A percentile compares a stretch with the other conserved stretches of the same genome.
Evolutionary conservation across 2,329 filamentous ascomycete species (phyloP).

Genomic region (Fusarium clavum): DNA sequence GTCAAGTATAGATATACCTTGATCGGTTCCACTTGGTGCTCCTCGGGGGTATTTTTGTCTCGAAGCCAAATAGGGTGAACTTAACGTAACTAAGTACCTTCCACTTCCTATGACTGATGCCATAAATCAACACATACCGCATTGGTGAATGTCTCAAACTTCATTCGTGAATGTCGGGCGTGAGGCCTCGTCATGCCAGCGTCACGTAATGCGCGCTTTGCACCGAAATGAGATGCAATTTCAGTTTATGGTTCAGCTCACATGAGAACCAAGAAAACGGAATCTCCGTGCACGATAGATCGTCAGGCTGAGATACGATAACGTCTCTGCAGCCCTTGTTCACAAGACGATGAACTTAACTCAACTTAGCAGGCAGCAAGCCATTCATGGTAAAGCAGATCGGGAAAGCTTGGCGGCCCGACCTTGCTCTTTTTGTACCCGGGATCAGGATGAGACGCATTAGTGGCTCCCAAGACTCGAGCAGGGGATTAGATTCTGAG

Average conservation of each 20-base stretch:
- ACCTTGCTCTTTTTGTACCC: conserved; percentile 20
- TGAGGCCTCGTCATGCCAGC: conserved; percentile 40
- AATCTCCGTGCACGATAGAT: conserved; percentile 33
- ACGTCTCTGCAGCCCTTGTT: conserved; percentile 3
- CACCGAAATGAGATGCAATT: conserved; percentile 19
- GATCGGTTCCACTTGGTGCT: not conserved
- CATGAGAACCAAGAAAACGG: conserved; percentile 11
- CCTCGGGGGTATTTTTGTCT: not conserved
- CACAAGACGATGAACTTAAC: not conserved
- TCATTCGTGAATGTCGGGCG: conserved; percentile 11
- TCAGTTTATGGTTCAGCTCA: conserved; percentile 16
- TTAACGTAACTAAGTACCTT: not conserved
- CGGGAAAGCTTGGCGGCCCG: conserved; percentile 15
- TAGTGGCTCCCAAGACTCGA: conserved; percentile 37
- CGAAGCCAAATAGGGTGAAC: not conserved
- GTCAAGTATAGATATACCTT: not conserved
- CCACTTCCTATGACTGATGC: not conserved
- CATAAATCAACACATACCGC: not conserved
- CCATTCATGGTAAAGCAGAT: conserved; percentile 18
- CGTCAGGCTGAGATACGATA: conserved; percentile 21
- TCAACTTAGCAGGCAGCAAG: conserved; percentile 12
- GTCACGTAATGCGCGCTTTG: conserved; percentile 40
- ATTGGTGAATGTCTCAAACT: conserved; percentile 25
- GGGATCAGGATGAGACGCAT: conserved; percentile 46
- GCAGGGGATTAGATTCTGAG: conserved; percentile 1